phyloP scores from a whole-genome alignment of 805 yeast genomes.

The Saturnispora quitensis region DNA sequence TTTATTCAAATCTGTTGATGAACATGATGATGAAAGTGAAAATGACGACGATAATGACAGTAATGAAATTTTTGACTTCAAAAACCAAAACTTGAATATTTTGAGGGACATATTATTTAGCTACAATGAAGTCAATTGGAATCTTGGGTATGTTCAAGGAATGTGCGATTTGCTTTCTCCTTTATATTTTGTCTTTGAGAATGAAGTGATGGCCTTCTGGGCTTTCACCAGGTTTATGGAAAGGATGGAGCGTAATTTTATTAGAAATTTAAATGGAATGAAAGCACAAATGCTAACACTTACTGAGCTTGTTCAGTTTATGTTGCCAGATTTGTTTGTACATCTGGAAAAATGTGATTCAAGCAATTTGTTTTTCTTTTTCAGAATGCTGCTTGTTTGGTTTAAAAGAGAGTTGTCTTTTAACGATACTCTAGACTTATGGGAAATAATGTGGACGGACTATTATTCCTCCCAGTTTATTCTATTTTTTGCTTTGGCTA shows the following conservation, averaged over 20 bases:
- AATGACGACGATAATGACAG: constrained; percentile 24
- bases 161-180: constrained; percentile 94
- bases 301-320: constrained; percentile 78
- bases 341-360: constrained; percentile 86
- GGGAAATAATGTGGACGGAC: constrained; percentile 93
- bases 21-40: constrained; percentile 25
- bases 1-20: constrained; percentile 37
- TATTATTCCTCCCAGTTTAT: constrained; percentile 80
- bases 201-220: constrained; percentile 82
- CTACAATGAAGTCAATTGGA: constrained; percentile 72
- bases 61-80: constrained; percentile 53
- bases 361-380: constrained; percentile 83
- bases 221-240: constrained; percentile 84
- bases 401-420: constrained; percentile 84
- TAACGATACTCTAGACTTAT: constrained; percentile 65
- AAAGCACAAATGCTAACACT: constrained; percentile 76
- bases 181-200: constrained; percentile 53
- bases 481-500: constrained; percentile 76
- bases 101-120: constrained; percentile 76
- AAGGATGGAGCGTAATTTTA: constrained; percentile 88
- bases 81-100: constrained; percentile 63
- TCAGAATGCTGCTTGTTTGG: constrained; percentile 93
- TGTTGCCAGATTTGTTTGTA: constrained; percentile 75
- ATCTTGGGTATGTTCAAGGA: constrained; percentile 94
- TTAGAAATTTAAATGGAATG: constrained; percentile 91